Conservation (phyloP, 306 rosid species). For the Vigna unguiculata region DNA sequence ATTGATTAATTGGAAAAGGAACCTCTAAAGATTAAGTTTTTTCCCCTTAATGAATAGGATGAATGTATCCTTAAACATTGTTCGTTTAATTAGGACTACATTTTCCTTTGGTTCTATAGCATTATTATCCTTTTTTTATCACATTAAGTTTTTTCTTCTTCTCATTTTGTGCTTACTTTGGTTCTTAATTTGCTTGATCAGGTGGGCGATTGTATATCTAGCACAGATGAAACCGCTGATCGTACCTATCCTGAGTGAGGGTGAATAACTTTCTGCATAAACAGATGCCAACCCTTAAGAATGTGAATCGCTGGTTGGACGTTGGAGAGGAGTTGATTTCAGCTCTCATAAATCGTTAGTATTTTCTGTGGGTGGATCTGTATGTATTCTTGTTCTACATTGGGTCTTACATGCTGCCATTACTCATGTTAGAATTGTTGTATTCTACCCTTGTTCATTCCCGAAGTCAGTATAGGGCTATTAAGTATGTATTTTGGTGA, state of each 20-base stretch:
- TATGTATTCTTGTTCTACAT: constrained; percentile 49
- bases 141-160: too few species aligned
- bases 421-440: constrained; percentile 39
- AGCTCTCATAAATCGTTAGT: constrained; percentile 41
- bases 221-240: constrained; percentile 97
- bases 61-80: neutral
- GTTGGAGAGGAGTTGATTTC: constrained; percentile 47
- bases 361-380: constrained; percentile 39
- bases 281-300: constrained; percentile 38
- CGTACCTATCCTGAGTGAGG: constrained; percentile 83
- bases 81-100: neutral
- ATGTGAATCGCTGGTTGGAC: constrained; percentile 34
- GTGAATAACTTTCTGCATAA: constrained; percentile 51
- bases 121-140: too few species aligned
- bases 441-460: constrained; percentile 42
- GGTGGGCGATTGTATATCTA: constrained; percentile 96
- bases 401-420: constrained; percentile 41
- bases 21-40: neutral
- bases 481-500: constrained; percentile 41
- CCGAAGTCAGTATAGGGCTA: constrained; percentile 33
- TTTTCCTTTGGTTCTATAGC: neutral
- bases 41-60: neutral
- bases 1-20: constrained; percentile 1
- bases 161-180: constrained; percentile 23
- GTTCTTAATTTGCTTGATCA: constrained; percentile 41